Percentiles rank a stretch among this genome's conserved stretches.
phyloP scores from a whole-genome alignment of 2,329 filamentous ascomycete species.

The Trichoderma sp. region DNA sequence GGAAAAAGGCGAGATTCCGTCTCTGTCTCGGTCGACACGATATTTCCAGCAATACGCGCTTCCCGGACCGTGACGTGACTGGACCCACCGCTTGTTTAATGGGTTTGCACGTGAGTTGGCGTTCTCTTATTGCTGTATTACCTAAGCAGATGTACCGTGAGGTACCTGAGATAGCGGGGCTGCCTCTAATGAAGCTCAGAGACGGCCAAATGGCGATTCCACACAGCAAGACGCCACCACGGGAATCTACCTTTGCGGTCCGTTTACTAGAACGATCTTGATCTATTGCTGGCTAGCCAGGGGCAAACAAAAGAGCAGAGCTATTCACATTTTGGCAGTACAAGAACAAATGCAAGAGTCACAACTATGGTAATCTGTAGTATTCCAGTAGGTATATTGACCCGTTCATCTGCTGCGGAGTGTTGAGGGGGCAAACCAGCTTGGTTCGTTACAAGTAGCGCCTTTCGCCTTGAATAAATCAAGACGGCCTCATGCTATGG shows the following conservation, averaged over 20 bases:
- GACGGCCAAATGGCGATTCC: not conserved
- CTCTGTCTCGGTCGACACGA: not conserved
- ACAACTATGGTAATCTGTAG: not conserved
- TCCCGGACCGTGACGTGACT: constrained; percentile 37
- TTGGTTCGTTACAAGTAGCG: not conserved
- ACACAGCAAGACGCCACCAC: constrained; percentile 1
- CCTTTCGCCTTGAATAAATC: too few relatives aligned
- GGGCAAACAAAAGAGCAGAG: not conserved
- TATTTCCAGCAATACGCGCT: constrained; percentile 30
- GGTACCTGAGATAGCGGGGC: not conserved
- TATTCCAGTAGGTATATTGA: not conserved
- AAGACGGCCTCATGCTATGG: not conserved
- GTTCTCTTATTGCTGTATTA: constrained; percentile 8
- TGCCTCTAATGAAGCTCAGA: not conserved
- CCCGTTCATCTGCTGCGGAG: not conserved
- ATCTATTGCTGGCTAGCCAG: not conserved
- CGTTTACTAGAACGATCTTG: not conserved
- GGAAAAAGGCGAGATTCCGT: not conserved
- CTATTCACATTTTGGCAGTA: not conserved
- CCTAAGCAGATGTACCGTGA: not conserved
- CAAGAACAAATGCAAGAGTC: not conserved
- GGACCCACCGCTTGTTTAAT: constrained; percentile 29
- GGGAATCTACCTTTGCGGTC: not conserved
- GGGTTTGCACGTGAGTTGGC: constrained; percentile 32
- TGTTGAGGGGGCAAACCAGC: not conserved